phyloP scores from a whole-genome alignment of 179 eudicot species.

The Spergularia azorica region DNA sequence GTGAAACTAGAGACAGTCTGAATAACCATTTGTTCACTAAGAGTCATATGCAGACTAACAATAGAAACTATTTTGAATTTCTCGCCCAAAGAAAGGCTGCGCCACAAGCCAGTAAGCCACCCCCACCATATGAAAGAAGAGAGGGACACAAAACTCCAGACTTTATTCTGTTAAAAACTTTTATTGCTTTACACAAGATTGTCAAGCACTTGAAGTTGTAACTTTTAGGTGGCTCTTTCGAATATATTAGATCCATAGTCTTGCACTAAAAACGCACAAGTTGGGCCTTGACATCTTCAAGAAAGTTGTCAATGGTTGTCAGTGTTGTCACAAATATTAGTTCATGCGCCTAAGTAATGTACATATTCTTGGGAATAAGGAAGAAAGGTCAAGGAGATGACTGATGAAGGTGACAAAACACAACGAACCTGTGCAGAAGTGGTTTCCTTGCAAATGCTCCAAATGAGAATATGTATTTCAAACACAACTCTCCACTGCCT shows the following conservation, averaged over 20 bases:
- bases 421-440: conserved; percentile 65
- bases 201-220: no score
- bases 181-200: no score
- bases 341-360: neutral
- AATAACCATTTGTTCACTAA: neutral
- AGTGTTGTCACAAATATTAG: neutral
- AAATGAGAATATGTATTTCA: conserved; percentile 87
- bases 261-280: neutral
- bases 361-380: neutral
- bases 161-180: no score
- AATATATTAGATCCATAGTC: no score
- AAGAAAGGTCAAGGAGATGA: neutral
- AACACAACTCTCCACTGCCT: conserved; percentile 95
- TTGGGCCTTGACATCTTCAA: neutral
- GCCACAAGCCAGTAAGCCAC: no score
- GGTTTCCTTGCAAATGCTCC: conserved; percentile 92
- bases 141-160: no score
- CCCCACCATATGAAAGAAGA: no score
- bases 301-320: neutral
- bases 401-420: neutral
- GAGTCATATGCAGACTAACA: no score
- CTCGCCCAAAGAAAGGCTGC: no score
- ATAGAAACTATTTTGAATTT: no score
- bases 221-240: no score
- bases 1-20: neutral